These are phyloP conservation scores for Heteromeles arbutifolia DNA, from an alignment of 306 rosid genomes.

Conservation along the genomic window DNA sequence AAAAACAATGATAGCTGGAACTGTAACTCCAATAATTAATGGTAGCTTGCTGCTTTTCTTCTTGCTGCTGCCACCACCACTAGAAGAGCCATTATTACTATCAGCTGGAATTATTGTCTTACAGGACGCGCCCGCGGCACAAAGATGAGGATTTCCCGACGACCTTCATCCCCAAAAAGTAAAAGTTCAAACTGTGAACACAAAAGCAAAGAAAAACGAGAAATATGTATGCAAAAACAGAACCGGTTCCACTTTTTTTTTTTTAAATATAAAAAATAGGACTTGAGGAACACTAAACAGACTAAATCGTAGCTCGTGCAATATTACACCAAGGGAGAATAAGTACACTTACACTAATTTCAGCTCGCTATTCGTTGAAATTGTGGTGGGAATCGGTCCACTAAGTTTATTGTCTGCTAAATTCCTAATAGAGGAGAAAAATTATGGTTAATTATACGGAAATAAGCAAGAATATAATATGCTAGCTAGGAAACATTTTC, in stretches of 20 bases:
- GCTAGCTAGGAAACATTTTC: neutral
- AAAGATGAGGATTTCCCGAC: slow-evolving; percentile 7
- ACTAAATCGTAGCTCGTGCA: too few species aligned
- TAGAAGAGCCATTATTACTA: neutral
- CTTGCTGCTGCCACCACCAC: neutral
- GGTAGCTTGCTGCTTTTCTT: slow-evolving; percentile 2
- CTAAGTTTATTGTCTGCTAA: slow-evolving; percentile 20
- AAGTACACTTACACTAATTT: slow-evolving; percentile 8
- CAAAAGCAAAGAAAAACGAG: neutral
- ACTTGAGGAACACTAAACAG: too few species aligned
- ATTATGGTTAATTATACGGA: neutral
- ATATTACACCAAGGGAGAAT: too few species aligned
- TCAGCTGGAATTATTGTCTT: neutral
- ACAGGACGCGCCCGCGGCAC: slow-evolving; percentile 4
- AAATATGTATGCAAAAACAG: too few species aligned
- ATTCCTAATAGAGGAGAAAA: slow-evolving; percentile 6
- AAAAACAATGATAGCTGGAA: slow-evolving; percentile 2
- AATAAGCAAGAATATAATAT: neutral
- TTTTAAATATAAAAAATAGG: too few species aligned
- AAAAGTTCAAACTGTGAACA: neutral
- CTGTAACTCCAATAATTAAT: slow-evolving; percentile 8
- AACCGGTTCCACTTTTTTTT: too few species aligned
- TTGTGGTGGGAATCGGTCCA: slow-evolving; percentile 21
- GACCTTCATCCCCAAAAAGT: neutral
- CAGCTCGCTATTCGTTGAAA: slow-evolving; percentile 13